These are phyloP conservation scores for Curvularia hawaiiensis DNA, from an alignment of 2,329 filamentous ascomycete species.

Conservation along the genomic window DNA sequence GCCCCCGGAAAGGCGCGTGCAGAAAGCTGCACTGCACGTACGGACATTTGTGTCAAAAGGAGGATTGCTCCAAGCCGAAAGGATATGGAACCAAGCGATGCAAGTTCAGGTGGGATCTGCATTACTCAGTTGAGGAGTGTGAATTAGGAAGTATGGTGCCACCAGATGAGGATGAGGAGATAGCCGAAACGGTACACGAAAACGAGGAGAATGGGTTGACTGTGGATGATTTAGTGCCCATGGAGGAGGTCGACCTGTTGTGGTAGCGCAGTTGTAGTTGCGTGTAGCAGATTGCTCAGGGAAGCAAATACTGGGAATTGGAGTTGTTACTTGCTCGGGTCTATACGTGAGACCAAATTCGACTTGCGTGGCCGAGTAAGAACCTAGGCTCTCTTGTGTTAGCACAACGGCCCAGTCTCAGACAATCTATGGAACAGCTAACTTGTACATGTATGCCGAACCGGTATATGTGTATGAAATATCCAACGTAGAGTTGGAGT, in stretches of 20 bases:
- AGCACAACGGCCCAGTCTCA: background rate
- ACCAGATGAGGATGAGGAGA: slow-evolving; percentile 1
- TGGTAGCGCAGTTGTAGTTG: background rate
- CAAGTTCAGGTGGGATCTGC: slow-evolving; percentile 31
- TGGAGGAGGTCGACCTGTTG: background rate
- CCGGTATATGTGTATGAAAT: slow-evolving; percentile 13
- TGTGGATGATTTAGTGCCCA: background rate
- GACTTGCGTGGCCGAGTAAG: background rate
- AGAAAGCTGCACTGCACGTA: slow-evolving; percentile 51
- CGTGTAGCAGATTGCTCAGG: background rate
- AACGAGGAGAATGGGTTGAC: background rate
- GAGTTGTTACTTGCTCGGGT: background rate
- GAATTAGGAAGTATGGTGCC: slow-evolving; percentile 30
- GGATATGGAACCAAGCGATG: slow-evolving; percentile 23
- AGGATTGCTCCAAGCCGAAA: slow-evolving; percentile 26
- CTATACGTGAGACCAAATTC: background rate
- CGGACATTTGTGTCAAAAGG: slow-evolving; percentile 54
- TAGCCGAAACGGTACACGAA: background rate
- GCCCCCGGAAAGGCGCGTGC: slow-evolving; percentile 49
- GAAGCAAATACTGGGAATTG: background rate
- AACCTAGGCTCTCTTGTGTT: background rate
- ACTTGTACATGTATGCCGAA: background rate
- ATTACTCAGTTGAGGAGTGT: slow-evolving; percentile 25
- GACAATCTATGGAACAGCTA: background rate
- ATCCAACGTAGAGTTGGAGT: background rate